Evolutionary conservation across 139 green algal species (phyloP).

Genomic region (Tetradesmus obliquus): DNA sequence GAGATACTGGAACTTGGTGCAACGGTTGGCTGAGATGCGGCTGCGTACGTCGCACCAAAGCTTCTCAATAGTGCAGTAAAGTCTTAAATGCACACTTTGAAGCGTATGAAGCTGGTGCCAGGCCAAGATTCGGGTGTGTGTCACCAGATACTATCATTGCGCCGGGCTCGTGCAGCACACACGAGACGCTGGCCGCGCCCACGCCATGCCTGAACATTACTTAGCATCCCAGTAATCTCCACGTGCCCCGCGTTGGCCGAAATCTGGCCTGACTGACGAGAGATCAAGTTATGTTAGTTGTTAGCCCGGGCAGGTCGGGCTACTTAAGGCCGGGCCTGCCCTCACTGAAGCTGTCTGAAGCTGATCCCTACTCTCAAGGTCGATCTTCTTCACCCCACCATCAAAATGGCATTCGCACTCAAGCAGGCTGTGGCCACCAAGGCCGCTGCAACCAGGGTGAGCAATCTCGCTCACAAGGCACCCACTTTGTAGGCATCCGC

Average conservation of each 20-base stretch:
- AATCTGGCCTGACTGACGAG: not conserved
- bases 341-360: not conserved
- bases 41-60: not conserved
- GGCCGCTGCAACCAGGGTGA: not conserved
- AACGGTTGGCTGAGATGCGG: not conserved
- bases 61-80: not conserved
- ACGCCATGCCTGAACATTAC: not conserved
- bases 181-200: not conserved
- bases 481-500: not conserved
- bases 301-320: not conserved
- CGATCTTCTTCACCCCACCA: constrained; percentile 3
- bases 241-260: not conserved
- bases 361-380: not conserved
- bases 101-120: not conserved
- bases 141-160: not conserved
- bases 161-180: not conserved
- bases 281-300: constrained; percentile 7
- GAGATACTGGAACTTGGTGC: not conserved
- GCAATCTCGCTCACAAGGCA: not conserved
- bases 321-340: not conserved
- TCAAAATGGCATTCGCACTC: not conserved
- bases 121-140: not conserved
- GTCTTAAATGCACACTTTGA: not conserved
- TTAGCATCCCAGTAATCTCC: not conserved
- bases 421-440: constrained; percentile 10